phyloP scores from a whole-genome alignment of 2,329 filamentous ascomycete species.

The Tolypocladium album region DNA sequence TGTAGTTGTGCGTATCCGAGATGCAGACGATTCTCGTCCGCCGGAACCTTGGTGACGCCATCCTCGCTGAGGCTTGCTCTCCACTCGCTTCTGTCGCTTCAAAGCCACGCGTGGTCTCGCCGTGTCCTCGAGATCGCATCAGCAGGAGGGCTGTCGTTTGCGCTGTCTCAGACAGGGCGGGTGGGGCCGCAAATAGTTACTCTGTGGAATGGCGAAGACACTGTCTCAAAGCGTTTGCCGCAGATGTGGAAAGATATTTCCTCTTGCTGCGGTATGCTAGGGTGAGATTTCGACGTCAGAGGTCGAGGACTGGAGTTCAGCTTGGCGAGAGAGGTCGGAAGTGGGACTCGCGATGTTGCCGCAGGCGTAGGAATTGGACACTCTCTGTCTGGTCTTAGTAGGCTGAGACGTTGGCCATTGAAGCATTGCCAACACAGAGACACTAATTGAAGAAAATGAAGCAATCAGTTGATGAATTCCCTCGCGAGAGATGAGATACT shows the following conservation, averaged over 20 bases:
- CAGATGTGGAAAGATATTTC: background rate
- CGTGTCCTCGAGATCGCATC: background rate
- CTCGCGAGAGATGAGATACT: too few relatives aligned
- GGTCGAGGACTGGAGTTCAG: background rate
- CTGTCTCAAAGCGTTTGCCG: background rate
- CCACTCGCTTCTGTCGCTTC: background rate
- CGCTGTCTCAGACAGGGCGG: background rate
- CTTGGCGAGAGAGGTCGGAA: background rate
- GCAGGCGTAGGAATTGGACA: background rate
- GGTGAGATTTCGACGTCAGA: too few relatives aligned
- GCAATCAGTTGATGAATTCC: too few relatives aligned
- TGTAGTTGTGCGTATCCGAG: constrained; percentile 64
- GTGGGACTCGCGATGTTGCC: background rate
- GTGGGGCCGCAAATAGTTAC: background rate
- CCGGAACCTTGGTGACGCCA: constrained; percentile 10
- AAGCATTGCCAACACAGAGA: too few relatives aligned
- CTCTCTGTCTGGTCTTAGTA: too few relatives aligned
- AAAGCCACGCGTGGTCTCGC: background rate
- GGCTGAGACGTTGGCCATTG: too few relatives aligned
- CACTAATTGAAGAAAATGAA: too few relatives aligned
- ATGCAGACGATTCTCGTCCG: constrained; percentile 62
- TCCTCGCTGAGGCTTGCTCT: background rate
- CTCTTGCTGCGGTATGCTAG: background rate
- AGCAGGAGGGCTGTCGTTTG: background rate
- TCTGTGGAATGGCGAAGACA: background rate